phyloP scores from a whole-genome alignment of 768 basidiomycete genomes.

The Hygrophoropsis aurantiaca region DNA sequence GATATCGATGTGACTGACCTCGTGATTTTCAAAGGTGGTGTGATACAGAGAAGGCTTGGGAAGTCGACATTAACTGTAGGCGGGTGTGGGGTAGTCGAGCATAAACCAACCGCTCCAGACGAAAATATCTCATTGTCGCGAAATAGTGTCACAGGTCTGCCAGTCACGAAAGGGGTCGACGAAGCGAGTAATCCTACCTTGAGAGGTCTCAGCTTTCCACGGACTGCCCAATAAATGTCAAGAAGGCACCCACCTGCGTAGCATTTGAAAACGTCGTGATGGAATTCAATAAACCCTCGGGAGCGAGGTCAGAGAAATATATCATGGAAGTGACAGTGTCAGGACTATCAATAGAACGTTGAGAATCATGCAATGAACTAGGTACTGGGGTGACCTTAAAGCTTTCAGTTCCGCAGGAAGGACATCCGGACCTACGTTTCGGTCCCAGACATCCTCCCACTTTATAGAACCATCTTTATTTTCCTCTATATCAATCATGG shows the following conservation, averaged over 20 bases:
- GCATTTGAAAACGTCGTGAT: conserved; percentile 43
- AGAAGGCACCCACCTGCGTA: conserved; percentile 43
- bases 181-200: conserved; percentile 70
- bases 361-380: neutral
- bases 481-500: neutral
- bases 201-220: conserved; percentile 1
- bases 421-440: conserved; percentile 13
- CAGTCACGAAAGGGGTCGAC: conserved; percentile 80
- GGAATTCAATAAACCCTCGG: conserved; percentile 53
- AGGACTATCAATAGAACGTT: conserved; percentile 11
- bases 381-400: conserved; percentile 30
- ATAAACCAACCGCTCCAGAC: conserved; percentile 72
- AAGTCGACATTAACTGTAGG: conserved; percentile 25
- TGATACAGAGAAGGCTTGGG: conserved; percentile 45
- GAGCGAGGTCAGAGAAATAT: conserved; percentile 57
- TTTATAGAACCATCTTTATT: conserved; percentile 22
- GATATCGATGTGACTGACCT: conserved; percentile 45
- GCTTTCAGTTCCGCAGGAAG: conserved; percentile 41
- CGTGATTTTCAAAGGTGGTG: conserved; percentile 49
- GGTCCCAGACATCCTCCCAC: conserved; percentile 57
- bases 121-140: conserved; percentile 52
- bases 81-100: conserved; percentile 28
- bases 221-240: neutral
- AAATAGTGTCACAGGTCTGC: conserved; percentile 70
- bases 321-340: conserved; percentile 34